Evolutionary conservation across 2,329 filamentous ascomycete species (phyloP).

Genomic region (Colletotrichum sp.): DNA sequence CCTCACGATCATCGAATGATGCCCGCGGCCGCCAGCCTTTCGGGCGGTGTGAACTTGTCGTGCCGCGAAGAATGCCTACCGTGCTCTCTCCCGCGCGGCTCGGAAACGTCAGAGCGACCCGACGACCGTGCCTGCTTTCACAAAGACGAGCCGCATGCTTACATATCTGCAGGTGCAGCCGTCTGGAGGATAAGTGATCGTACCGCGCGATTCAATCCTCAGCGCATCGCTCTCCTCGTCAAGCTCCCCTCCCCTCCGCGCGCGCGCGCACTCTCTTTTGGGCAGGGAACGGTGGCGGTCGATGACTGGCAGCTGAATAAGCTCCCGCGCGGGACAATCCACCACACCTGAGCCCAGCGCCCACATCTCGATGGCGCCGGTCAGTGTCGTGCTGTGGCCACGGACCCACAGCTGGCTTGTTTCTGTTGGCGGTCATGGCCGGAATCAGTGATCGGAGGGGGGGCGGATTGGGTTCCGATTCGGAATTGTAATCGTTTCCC

Average conservation of each 20-base stretch:
- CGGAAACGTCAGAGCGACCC: not conserved
- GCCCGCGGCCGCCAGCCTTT: not conserved
- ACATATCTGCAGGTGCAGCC: not conserved
- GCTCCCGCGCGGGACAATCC: slow-evolving; percentile 15
- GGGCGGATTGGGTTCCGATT: not conserved
- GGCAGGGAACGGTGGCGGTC: not conserved
- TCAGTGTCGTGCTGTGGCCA: not conserved
- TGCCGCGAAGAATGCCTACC: not conserved
- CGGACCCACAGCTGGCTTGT: not conserved
- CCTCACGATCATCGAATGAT: not conserved
- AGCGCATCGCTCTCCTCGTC: not conserved
- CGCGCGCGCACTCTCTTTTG: not conserved
- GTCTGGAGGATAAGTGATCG: not conserved
- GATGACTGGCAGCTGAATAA: slow-evolving; percentile 16
- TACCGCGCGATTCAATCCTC: not conserved
- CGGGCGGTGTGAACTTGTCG: not conserved
- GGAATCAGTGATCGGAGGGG: not conserved
- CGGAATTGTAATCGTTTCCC: not conserved
- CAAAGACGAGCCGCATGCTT: not conserved
- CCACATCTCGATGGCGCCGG: not conserved
- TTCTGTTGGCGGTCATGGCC: not conserved
- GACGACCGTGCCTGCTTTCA: not conserved
- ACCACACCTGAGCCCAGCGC: not conserved
- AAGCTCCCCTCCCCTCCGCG: not conserved
- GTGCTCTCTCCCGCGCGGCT: slow-evolving; percentile 9